phyloP scores from a whole-genome alignment of 163 green algal species.

The Scenedesmus sp. region DNA sequence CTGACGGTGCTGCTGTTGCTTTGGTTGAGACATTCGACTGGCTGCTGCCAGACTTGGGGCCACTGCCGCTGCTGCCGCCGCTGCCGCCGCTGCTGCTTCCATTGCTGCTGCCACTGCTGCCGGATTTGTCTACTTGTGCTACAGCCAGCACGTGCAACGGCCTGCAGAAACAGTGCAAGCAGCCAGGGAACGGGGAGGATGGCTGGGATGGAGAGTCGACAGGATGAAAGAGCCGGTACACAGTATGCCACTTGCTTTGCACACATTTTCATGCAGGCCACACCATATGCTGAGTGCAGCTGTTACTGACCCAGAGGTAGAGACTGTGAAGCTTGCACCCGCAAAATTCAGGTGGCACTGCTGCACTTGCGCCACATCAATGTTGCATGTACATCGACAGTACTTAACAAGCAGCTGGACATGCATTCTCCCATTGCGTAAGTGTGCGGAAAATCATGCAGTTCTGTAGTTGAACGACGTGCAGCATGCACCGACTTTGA shows the following conservation, averaged over 20 bases:
- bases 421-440: too few relatives aligned
- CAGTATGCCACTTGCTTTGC: too few relatives aligned
- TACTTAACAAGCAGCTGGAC: background rate
- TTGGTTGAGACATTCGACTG: constrained; percentile 5
- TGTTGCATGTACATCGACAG: background rate
- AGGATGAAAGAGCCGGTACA: too few relatives aligned
- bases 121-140: constrained; percentile 24
- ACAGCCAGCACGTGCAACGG: background rate
- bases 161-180: background rate
- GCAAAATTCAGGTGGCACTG: background rate
- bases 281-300: background rate
- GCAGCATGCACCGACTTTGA: background rate
- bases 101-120: constrained; percentile 14
- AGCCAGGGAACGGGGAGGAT: too few relatives aligned
- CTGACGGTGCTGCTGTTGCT: constrained; percentile 26
- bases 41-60: constrained; percentile 7
- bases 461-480: background rate
- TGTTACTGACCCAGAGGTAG: background rate
- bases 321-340: background rate
- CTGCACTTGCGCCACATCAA: background rate
- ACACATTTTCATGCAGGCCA: too few relatives aligned
- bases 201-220: background rate
- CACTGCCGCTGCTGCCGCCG: background rate
- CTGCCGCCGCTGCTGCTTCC: constrained; percentile 26
- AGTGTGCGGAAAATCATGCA: background rate